Conservation (phyloP, 2,329 filamentous ascomycete genomes). For the Aspergillus brasiliensis region DNA sequence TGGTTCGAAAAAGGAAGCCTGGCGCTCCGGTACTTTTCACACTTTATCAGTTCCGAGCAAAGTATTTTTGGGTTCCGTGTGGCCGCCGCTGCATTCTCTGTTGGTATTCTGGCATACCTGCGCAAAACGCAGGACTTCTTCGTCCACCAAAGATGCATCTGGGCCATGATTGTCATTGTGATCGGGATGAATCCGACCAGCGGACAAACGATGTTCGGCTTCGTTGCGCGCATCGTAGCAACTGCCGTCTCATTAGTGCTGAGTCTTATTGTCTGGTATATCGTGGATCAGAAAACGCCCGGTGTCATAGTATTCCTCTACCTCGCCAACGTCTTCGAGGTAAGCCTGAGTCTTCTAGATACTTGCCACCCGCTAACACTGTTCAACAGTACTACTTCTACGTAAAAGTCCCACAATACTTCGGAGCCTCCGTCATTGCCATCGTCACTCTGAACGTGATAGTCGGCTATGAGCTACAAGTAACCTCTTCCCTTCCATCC, state of each 20-base stretch:
- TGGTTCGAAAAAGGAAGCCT: slow-evolving; percentile 64
- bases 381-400: slow-evolving; percentile 61
- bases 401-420: slow-evolving; percentile 66
- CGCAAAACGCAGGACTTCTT: slow-evolving; percentile 67
- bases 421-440: slow-evolving; percentile 61
- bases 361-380: slow-evolving; percentile 1
- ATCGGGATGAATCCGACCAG: slow-evolving; percentile 69
- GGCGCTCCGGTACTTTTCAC: slow-evolving; percentile 56
- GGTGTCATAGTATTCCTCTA: slow-evolving; percentile 70
- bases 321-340: slow-evolving; percentile 62
- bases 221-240: slow-evolving; percentile 64
- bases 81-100: slow-evolving; percentile 69
- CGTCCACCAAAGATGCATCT: slow-evolving; percentile 67
- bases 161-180: slow-evolving; percentile 74
- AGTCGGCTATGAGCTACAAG: slow-evolving; percentile 72
- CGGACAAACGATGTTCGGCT: slow-evolving; percentile 70
- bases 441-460: slow-evolving; percentile 63
- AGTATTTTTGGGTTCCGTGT: slow-evolving; percentile 71
- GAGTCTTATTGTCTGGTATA: slow-evolving; percentile 70
- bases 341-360: slow-evolving; percentile 10
- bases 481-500: slow-evolving; percentile 1
- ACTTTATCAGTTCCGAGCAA: slow-evolving; percentile 63
- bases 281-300: slow-evolving; percentile 61
- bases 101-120: slow-evolving; percentile 69
- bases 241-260: slow-evolving; percentile 64